A percentile compares a stretch with the other conserved stretches of the same genome.
These are phyloP conservation scores for Sclerospora graminicola DNA, from an alignment of 352 stramenopile species.

Conservation along the genomic window DNA sequence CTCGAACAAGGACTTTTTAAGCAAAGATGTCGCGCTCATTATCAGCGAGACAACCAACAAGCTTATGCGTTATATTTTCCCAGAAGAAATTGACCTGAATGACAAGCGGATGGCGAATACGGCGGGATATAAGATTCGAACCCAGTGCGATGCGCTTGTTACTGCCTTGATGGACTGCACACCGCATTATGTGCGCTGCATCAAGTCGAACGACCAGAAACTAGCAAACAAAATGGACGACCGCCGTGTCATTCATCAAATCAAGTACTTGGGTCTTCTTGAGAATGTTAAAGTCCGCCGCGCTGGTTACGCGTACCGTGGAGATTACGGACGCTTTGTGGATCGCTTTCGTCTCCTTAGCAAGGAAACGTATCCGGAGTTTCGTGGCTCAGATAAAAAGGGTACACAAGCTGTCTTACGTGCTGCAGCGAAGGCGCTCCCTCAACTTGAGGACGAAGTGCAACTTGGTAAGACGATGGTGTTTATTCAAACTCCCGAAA, in stretches of 20 bases:
- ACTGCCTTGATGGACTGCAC: slow-evolving; percentile 84
- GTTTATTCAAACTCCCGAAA: slow-evolving; percentile 86
- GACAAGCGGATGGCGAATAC: slow-evolving; percentile 76
- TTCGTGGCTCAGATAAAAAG: slow-evolving; percentile 73
- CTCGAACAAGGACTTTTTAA: slow-evolving; percentile 73
- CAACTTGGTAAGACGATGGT: slow-evolving; percentile 87
- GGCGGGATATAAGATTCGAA: slow-evolving; percentile 74
- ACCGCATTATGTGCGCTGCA: slow-evolving; percentile 87
- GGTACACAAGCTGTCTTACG: slow-evolving; percentile 75
- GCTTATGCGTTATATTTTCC: slow-evolving; percentile 79
- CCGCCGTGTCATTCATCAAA: slow-evolving; percentile 77
- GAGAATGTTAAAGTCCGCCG: slow-evolving; percentile 86
- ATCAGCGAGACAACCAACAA: slow-evolving; percentile 81
- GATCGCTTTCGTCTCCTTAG: slow-evolving; percentile 77
- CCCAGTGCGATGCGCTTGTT: slow-evolving; percentile 83
- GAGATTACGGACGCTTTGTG: slow-evolving; percentile 80
- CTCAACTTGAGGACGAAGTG: slow-evolving; percentile 68
- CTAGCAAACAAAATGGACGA: slow-evolving; percentile 78
- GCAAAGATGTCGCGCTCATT: slow-evolving; percentile 74
- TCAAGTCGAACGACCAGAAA: slow-evolving; percentile 89
- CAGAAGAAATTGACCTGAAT: slow-evolving; percentile 70
- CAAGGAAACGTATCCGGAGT: slow-evolving; percentile 78
- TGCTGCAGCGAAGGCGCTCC: slow-evolving; percentile 54
- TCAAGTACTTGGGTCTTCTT: slow-evolving; percentile 81
- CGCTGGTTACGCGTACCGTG: slow-evolving; percentile 75